Conservation (phyloP, 179 eudicot genomes). For the Drosera spatulata region DNA sequence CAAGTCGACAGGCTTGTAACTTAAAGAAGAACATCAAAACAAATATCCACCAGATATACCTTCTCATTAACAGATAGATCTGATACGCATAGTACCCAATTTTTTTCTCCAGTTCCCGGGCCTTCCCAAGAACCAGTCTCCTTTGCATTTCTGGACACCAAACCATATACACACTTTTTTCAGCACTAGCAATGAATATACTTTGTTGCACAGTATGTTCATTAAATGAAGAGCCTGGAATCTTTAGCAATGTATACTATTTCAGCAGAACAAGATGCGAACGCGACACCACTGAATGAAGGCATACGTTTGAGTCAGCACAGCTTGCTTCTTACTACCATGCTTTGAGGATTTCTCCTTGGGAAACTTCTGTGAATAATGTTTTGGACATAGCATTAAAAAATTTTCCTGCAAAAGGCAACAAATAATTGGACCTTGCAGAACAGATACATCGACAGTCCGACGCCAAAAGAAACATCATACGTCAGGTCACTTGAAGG, state of each 20-base stretch:
- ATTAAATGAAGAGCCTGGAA: too few relatives aligned
- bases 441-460: too few relatives aligned
- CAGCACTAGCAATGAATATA: too few relatives aligned
- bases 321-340: conserved; percentile 14
- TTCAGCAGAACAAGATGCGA: not conserved
- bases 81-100: conserved; percentile 80
- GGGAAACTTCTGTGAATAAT: conserved; percentile 60
- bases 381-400: conserved; percentile 67
- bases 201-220: too few relatives aligned
- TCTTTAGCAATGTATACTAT: too few relatives aligned
- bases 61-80: conserved; percentile 71
- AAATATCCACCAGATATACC: conserved; percentile 28
- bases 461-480: too few relatives aligned
- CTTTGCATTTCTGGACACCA: conserved; percentile 20
- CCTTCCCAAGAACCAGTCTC: conserved; percentile 27
- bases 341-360: conserved; percentile 46
- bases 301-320: conserved; percentile 31
- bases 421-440: too few relatives aligned
- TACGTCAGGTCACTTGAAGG: too few relatives aligned
- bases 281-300: not conserved
- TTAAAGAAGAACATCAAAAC: too few relatives aligned
- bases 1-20: too few relatives aligned
- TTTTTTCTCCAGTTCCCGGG: conserved; percentile 26
- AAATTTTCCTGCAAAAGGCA: conserved; percentile 39
- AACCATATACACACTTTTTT: too few relatives aligned